A percentile compares a stretch with the other conserved stretches of the same genome.
These are phyloP conservation scores for Fusarium xylarioides DNA, from an alignment of 2,329 filamentous ascomycete species.

Conservation along the genomic window DNA sequence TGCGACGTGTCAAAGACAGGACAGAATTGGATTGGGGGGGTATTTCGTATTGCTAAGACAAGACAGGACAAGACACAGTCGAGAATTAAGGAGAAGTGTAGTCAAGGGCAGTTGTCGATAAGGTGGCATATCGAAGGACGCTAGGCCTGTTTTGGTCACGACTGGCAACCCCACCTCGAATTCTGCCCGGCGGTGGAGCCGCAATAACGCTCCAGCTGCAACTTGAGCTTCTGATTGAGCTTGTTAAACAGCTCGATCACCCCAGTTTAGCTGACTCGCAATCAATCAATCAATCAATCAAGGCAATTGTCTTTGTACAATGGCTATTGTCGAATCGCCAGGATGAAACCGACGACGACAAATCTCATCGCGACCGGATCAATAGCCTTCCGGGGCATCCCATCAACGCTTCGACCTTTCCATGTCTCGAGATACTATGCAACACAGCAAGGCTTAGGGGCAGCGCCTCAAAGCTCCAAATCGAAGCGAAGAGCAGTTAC, in stretches of 20 bases:
- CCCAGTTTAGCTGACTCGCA: not conserved
- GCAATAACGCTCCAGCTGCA: slow-evolving; percentile 10
- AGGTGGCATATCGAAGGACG: slow-evolving; percentile 54
- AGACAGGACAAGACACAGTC: slow-evolving; percentile 33
- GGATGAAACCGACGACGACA: slow-evolving; percentile 57
- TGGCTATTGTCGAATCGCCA: slow-evolving; percentile 51
- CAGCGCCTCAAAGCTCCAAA: slow-evolving; percentile 55
- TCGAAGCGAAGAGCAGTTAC: slow-evolving; percentile 76
- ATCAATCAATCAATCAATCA: not conserved
- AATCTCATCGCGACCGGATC: slow-evolving; percentile 50
- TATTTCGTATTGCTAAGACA: slow-evolving; percentile 25
- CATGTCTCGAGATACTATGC: slow-evolving; percentile 63
- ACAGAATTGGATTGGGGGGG: slow-evolving; percentile 16
- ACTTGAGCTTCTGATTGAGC: slow-evolving; percentile 6
- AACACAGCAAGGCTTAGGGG: slow-evolving; percentile 61
- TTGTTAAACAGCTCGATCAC: not conserved
- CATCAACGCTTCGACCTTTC: slow-evolving; percentile 48
- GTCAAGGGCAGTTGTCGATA: slow-evolving; percentile 46
- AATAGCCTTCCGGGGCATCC: slow-evolving; percentile 40
- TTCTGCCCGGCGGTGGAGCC: slow-evolving; percentile 52
- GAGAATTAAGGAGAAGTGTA: slow-evolving; percentile 46
- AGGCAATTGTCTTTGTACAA: slow-evolving; percentile 41
- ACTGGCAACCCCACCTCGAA: slow-evolving; percentile 39
- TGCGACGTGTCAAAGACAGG: slow-evolving; percentile 32
- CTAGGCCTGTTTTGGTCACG: slow-evolving; percentile 49